These are phyloP conservation scores for Lachancea lanzarotensis DNA, from an alignment of 805 yeast genomes.

Conservation along the genomic window DNA sequence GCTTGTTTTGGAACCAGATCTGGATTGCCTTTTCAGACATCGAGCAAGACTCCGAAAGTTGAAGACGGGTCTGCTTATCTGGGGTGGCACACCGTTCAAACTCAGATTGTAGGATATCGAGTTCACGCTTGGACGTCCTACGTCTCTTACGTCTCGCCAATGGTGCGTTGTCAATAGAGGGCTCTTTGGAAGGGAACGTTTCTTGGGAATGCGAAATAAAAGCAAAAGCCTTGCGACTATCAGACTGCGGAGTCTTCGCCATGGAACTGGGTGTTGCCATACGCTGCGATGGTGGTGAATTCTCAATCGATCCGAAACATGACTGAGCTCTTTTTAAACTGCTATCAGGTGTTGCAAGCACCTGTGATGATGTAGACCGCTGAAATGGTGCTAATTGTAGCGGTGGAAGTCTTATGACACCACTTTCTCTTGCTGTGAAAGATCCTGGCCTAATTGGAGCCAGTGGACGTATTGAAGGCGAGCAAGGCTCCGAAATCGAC, in stretches of 20 bases:
- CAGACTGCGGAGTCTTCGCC: constrained; percentile 19
- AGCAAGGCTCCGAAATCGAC: constrained; percentile 14
- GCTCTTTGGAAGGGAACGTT: constrained; percentile 77
- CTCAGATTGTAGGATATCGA: constrained; percentile 73
- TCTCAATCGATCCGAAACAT: constrained; percentile 5
- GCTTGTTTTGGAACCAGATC: constrained; percentile 95
- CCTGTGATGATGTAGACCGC: background rate
- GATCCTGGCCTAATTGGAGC: constrained; percentile 10
- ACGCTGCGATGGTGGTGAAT: constrained; percentile 10
- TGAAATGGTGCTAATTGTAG: constrained; percentile 5
- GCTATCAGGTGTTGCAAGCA: constrained; percentile 5
- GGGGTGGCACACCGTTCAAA: constrained; percentile 77
- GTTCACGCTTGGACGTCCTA: constrained; percentile 86
- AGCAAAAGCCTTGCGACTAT: constrained; percentile 50
- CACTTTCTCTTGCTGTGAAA: constrained; percentile 22
- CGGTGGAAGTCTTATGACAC: constrained; percentile 29
- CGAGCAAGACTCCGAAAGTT: constrained; percentile 71
- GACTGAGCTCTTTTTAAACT: constrained; percentile 5
- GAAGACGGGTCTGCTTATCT: constrained; percentile 62
- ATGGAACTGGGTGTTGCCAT: constrained; percentile 29
- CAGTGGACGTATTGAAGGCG: constrained; percentile 12
- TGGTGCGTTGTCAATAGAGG: constrained; percentile 82
- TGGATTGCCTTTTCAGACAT: constrained; percentile 99
- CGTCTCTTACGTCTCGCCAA: constrained; percentile 91
- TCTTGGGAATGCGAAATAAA: constrained; percentile 91